Evolutionary conservation across 106 monocot genomes (phyloP), one percentile per base, ranked within the genome.

Genomic region (Apostasia ramifera): DNA sequence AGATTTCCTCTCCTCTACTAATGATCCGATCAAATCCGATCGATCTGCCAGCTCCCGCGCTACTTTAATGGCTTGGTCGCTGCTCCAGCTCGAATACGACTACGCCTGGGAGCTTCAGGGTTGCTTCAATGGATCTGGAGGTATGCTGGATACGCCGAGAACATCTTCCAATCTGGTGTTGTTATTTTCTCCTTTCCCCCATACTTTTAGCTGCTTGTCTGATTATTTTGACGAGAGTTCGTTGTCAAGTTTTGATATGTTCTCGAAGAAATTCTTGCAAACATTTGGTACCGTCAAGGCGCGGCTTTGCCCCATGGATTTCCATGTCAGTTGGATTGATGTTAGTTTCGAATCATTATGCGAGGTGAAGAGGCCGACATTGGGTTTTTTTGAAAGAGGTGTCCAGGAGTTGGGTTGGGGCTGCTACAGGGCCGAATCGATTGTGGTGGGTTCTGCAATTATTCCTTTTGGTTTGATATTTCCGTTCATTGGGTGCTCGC

Each of bases 381-480:
- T 66, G 2, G 72, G 72, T 38, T 70, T 76, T 71, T 1, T 97
- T 3, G 70, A 67, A 42, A 83, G 55, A 52, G 87, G 47, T 15
- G 64, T 98, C 43, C 79, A 40, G 69, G 72, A 81, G 4, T n/a
- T 83, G 54, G 81, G 85, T 40, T 98, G 92, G 92, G 77, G 87
- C 2, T 83, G 74, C 61, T 81, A 65, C 55, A 78, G 81, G 10
- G 60, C 80, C 6, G 90, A 93, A 76, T 67, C 82, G 2, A 78
- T 98, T 13, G 70, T 78, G 40, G 47, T 98, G 67, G 93, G 93
- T 38, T 90, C 98, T 45, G 65, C 78, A 8, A 44, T 98, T 26
- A 59, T 90, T 69, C 89, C 98, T 44, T 83, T 90, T 64, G 90
- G 85, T 5, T 56, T 93, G 67, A 80, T 93, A 15, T 85, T 80